Percentiles rank a stretch among this genome's conserved stretches.
Evolutionary conservation across 441 rosid species (phyloP).

Genomic region (Sinapis alba): DNA sequence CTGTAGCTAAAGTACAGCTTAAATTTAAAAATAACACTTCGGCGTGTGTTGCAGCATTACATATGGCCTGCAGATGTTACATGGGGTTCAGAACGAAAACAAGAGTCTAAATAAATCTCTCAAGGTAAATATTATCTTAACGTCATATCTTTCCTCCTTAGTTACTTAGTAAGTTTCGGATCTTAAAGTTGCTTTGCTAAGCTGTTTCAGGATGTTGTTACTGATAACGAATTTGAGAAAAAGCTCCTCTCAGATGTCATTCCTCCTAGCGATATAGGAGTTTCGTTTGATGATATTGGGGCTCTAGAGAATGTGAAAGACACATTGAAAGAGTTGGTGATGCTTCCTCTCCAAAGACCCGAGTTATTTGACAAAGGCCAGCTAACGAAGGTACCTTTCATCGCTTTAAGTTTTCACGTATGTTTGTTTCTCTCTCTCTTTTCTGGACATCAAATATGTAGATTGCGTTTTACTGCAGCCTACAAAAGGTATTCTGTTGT

Average conservation of each 20-base stretch:
- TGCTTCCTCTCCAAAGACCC: slow-evolving; percentile 96
- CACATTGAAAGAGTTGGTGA: slow-evolving; percentile 90
- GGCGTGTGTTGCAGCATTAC: slow-evolving; percentile 59
- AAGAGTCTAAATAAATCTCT: slow-evolving; percentile 88
- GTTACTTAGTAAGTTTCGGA: not conserved
- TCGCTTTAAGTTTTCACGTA: too few species aligned
- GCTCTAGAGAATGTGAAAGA: too few species aligned
- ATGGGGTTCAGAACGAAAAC: slow-evolving; percentile 73
- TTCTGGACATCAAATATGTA: too few species aligned
- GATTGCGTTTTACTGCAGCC: too few species aligned
- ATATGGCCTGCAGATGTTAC: slow-evolving; percentile 69
- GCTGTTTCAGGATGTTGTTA: slow-evolving; percentile 72
- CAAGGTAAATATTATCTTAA: slow-evolving; percentile 55
- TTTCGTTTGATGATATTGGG: slow-evolving; percentile 89
- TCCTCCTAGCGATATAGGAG: slow-evolving; percentile 93
- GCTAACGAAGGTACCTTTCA: too few species aligned
- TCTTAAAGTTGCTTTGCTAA: not conserved
- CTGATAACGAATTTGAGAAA: slow-evolving; percentile 95
- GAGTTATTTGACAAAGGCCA: too few species aligned
- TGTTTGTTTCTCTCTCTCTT: too few species aligned
- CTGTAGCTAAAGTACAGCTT: not conserved
- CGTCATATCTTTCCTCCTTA: not conserved
- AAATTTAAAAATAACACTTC: not conserved
- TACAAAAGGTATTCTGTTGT: slow-evolving; percentile 91
- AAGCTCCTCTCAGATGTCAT: slow-evolving; percentile 89